Evolutionary conservation across 345 rosid species (phyloP), one percentile per base, ranked within the genome.

Genomic region (Ceriops tagal): DNA sequence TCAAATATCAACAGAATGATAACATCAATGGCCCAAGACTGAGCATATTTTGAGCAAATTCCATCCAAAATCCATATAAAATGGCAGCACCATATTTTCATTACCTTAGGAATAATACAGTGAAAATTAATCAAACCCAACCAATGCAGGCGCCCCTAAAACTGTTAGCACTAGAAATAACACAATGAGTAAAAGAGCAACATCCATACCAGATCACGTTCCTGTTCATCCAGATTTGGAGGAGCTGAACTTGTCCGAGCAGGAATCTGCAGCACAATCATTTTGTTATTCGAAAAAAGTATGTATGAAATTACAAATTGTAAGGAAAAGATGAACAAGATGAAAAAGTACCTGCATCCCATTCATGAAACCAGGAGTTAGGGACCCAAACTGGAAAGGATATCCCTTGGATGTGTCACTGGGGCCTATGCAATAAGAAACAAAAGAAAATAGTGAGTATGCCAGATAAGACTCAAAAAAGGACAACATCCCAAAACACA

Each of bases 171-270:
- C 47, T 39, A 39, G 47, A 39, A 39, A 9, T 39, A 39, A 39
- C 16, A 39, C 47, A 37, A 9, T 37, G 47, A 39, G 16, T 7
- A 22, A 57, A 56, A 58, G n/a, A 60, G 61, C 61, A 70, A 58
- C 30, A 31, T 57, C 61, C 69, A 58, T 52, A 93, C 98, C 97
- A 86, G 96, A 64, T 82, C 93, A 76, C 87, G 87, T 84, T 88
- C 90, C 87, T 95, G 99, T 78, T 95, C 99, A 66, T 95, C 99
- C 87, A 95, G 80, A 78, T 92, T 92, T 8, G 97, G 98, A 71
- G 99, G 99, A 65, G 98, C 97, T 52, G 99, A 96, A 81, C 86
- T 89, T 57, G 97, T 93, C 66, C 98, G 90, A 71, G 98, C 92
- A 52, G 97, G 98, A 84, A 91, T 80, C 98, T 91, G 72, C 26